These are phyloP conservation scores for Tylopilus cervinicoccineus DNA, from an alignment of 768 basidiomycete species.

Conservation along the genomic window DNA sequence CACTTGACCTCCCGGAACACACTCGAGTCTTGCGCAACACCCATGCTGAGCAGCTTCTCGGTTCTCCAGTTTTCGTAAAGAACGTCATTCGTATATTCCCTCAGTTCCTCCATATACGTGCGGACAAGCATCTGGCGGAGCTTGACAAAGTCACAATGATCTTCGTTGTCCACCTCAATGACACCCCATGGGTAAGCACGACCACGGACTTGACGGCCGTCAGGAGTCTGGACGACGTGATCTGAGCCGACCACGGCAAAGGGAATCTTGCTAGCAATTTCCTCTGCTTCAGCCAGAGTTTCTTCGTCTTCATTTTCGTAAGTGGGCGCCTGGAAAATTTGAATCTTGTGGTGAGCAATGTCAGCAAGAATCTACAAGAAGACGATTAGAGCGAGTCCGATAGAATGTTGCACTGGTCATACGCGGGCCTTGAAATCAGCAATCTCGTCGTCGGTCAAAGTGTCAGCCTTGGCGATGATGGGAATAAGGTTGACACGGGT, in stretches of 20 bases:
- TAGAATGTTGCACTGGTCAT: constrained; percentile 19
- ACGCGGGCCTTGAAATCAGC: constrained; percentile 90
- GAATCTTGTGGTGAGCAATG: constrained; percentile 92
- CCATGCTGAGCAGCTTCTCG: constrained; percentile 95
- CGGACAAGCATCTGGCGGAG: constrained; percentile 98
- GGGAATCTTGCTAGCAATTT: constrained; percentile 97
- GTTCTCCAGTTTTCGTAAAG: constrained; percentile 99
- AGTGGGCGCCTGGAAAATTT: constrained; percentile 96
- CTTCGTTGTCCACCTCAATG: constrained; percentile 98
- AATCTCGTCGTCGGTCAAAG: constrained; percentile 95
- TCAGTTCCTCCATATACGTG: constrained; percentile 98
- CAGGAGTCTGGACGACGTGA: constrained; percentile 70
- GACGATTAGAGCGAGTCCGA: not conserved
- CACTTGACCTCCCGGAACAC: constrained; percentile 99
- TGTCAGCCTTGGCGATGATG: constrained; percentile 97
- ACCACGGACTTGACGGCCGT: constrained; percentile 91
- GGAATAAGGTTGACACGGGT: constrained; percentile 98
- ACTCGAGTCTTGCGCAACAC: constrained; percentile 93
- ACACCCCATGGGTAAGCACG: constrained; percentile 98
- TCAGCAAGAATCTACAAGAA: constrained; percentile 76
- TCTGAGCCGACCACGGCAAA: constrained; percentile 98
- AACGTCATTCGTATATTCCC: constrained; percentile 94
- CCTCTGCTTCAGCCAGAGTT: constrained; percentile 94
- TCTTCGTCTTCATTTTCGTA: constrained; percentile 99
- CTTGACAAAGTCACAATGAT: constrained; percentile 99